Percentiles rank a stretch among this genome's conserved stretches.
phyloP scores from a whole-genome alignment of 2,329 filamentous ascomycete genomes.

The Trichoderma sp. region DNA sequence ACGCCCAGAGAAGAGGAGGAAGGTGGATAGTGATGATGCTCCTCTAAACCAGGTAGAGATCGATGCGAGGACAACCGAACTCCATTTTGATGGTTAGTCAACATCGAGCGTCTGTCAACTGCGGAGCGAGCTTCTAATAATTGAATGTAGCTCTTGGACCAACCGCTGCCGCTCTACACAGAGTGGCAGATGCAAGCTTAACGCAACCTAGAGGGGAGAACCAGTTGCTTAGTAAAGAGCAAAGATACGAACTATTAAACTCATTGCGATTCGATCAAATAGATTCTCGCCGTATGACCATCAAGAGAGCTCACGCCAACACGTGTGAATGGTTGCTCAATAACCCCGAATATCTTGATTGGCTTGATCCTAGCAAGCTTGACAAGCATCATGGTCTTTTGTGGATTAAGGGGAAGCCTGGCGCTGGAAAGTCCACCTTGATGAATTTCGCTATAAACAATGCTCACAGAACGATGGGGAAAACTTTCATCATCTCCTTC shows the following conservation, averaged over 20 bases:
- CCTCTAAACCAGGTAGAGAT: too few relatives aligned
- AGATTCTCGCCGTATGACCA: constrained; percentile 16
- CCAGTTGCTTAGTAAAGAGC: too few relatives aligned
- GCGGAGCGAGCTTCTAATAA: too few relatives aligned
- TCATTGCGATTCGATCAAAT: constrained; percentile 22
- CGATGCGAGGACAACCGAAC: too few relatives aligned
- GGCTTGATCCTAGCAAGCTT: constrained; percentile 7
- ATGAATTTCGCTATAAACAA: constrained; percentile 17
- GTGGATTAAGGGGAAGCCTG: constrained; percentile 21
- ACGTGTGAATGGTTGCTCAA: constrained; percentile 26
- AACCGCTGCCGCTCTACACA: too few relatives aligned
- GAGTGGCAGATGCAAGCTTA: too few relatives aligned
- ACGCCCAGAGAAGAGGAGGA: too few relatives aligned
- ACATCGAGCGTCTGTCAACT: too few relatives aligned
- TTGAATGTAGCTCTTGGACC: too few relatives aligned
- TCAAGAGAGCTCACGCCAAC: constrained; percentile 18
- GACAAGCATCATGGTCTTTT: constrained; percentile 16
- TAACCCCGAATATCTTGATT: constrained; percentile 5
- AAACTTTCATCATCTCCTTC: constrained; percentile 31
- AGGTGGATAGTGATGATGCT: too few relatives aligned
- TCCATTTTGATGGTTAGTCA: too few relatives aligned
- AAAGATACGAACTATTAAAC: neutral
- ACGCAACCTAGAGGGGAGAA: too few relatives aligned
- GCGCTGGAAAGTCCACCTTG: constrained; percentile 20
- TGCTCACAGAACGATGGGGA: neutral